phyloP scores from a whole-genome alignment of 1,284 basidiomycete species.

The Marasmius tenuissimus region DNA sequence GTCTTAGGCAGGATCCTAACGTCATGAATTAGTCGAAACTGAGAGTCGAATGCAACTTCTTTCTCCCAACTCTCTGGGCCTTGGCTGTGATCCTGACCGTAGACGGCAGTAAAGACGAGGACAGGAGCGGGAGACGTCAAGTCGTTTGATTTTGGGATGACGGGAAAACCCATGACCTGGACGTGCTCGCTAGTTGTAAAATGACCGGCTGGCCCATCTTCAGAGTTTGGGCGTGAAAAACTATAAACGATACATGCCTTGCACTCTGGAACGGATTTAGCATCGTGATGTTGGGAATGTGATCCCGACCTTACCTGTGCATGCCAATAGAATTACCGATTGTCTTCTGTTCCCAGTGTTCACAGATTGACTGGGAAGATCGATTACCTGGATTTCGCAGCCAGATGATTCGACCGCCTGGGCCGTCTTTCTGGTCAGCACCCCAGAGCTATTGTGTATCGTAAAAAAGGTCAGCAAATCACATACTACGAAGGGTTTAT shows the following conservation, averaged over 20 bases:
- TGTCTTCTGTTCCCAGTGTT: no score
- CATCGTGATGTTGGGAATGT: not conserved
- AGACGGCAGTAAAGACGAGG: conserved; percentile 24
- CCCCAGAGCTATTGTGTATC: conserved; percentile 15
- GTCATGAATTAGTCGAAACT: conserved; percentile 27
- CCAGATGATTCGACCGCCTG: conserved; percentile 26
- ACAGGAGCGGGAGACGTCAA: conserved; percentile 24
- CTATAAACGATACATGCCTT: no score
- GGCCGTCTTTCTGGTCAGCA: conserved; percentile 18
- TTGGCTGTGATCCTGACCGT: conserved; percentile 12
- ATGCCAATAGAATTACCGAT: conserved; percentile 26
- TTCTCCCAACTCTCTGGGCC: conserved; percentile 14
- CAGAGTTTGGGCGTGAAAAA: not conserved
- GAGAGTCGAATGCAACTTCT: conserved; percentile 12
- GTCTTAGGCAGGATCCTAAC: conserved; percentile 20
- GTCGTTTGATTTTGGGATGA: conserved; percentile 21
- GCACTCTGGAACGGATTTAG: not conserved
- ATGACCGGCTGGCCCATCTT: conserved; percentile 11
- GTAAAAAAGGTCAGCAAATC: not conserved
- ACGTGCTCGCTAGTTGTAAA: conserved; percentile 17
- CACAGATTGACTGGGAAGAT: conserved; percentile 13
- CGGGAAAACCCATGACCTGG: conserved; percentile 27
- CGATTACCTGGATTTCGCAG: conserved; percentile 24
- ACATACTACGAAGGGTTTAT: conserved; percentile 1
- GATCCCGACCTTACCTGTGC: conserved; percentile 17